Evolutionary conservation across 768 basidiomycete genomes (phyloP).

Genomic region (Termitomyces heimii): DNA sequence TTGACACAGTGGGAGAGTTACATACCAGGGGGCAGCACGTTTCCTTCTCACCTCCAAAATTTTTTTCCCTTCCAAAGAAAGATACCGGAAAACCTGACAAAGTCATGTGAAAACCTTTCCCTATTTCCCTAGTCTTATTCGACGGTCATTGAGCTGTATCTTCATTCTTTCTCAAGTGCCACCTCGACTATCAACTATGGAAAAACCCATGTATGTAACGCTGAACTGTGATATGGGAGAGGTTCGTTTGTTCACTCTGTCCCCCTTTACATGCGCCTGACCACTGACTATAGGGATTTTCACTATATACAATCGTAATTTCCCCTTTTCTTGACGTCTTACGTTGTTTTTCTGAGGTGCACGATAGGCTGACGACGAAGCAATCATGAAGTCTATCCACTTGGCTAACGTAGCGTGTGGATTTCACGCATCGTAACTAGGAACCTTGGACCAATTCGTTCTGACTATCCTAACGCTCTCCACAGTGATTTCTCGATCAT

Average conservation of each 20-base stretch:
- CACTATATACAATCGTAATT: constrained; percentile 40
- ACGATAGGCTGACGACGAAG: constrained; percentile 41
- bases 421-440: constrained; percentile 55
- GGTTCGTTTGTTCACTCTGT: constrained; percentile 21
- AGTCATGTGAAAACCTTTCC: no score
- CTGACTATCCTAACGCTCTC: not conserved
- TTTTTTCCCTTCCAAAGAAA: no score
- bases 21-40: no score
- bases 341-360: not conserved
- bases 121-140: no score
- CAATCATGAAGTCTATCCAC: constrained; percentile 50
- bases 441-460: no score
- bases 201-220: constrained; percentile 27
- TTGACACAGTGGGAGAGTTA: no score
- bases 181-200: not conserved
- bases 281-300: constrained; percentile 36
- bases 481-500: constrained; percentile 62
- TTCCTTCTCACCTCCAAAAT: no score
- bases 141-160: not conserved
- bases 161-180: not conserved
- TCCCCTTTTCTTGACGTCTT: no score
- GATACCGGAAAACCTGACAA: no score
- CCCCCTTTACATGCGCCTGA: not conserved
- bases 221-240: constrained; percentile 57
- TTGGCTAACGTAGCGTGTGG: constrained; percentile 61